A percentile compares a stretch with the other conserved stretches of the same genome.
Conservation (phyloP, 2,329 filamentous ascomycete genomes). For the Sarocladiaceae sp. region DNA sequence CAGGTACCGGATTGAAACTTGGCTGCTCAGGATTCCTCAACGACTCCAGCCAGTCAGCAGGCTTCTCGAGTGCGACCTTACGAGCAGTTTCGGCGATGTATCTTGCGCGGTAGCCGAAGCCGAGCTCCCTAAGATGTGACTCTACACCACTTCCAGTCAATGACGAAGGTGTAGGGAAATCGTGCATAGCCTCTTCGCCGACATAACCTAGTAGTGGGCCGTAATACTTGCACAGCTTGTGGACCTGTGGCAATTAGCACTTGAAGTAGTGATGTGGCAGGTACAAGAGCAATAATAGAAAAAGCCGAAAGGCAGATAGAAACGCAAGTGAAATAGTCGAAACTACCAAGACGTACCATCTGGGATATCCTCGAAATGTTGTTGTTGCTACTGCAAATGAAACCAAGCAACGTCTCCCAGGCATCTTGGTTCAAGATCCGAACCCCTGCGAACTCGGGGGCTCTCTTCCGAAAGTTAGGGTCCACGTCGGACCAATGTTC, state of each 20-base stretch:
- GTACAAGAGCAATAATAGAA: too few relatives aligned
- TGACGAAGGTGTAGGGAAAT: constrained; percentile 75
- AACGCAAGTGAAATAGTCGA: too few relatives aligned
- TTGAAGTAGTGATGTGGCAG: background rate
- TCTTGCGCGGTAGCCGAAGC: constrained; percentile 91
- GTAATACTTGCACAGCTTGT: constrained; percentile 85
- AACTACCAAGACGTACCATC: constrained; percentile 59
- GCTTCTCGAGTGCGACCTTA: constrained; percentile 64
- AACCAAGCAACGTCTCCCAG: constrained; percentile 90
- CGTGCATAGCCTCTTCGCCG: constrained; percentile 70
- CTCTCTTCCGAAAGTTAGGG: constrained; percentile 82
- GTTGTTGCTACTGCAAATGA: constrained; percentile 99
- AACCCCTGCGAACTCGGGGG: constrained; percentile 83
- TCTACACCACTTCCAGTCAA: constrained; percentile 76
- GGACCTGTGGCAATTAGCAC: constrained; percentile 45
- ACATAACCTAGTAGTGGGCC: constrained; percentile 71
- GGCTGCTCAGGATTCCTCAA: constrained; percentile 75
- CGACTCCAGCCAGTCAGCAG: constrained; percentile 69
- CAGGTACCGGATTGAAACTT: constrained; percentile 41
- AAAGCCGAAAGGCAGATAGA: too few relatives aligned
- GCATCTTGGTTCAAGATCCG: constrained; percentile 91
- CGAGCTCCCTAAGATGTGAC: constrained; percentile 70
- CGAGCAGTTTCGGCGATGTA: constrained; percentile 85
- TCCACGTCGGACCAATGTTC: constrained; percentile 82
- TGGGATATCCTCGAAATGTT: constrained; percentile 93